Percentiles rank a stretch among this genome's conserved stretches.
Evolutionary conservation across 768 basidiomycete genomes (phyloP).

Genomic region (Tylopilus plumbeoviolaceoides): DNA sequence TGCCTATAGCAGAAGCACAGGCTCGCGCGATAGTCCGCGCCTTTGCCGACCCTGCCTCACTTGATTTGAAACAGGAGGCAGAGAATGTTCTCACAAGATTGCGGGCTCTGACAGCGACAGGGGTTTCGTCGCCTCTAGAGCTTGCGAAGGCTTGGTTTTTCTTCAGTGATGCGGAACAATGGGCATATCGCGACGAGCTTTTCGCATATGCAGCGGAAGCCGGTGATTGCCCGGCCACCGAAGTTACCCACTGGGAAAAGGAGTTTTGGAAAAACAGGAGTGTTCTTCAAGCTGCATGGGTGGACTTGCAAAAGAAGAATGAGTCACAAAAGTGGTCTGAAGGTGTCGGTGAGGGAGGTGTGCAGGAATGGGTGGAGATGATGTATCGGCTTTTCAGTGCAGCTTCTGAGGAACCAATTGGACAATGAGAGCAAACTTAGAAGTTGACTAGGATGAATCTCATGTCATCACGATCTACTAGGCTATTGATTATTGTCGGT

Average conservation of each 20-base stretch:
- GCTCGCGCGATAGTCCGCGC: slow-evolving; percentile 56
- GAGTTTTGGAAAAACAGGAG: slow-evolving; percentile 48
- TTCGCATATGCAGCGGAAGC: slow-evolving; percentile 42
- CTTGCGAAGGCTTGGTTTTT: slow-evolving; percentile 58
- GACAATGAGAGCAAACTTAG: background rate
- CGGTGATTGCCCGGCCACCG: slow-evolving; percentile 27
- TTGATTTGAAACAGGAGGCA: slow-evolving; percentile 48
- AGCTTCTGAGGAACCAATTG: background rate
- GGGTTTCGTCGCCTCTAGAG: slow-evolving; percentile 32
- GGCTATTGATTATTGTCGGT: too few relatives aligned
- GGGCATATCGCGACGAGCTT: slow-evolving; percentile 61
- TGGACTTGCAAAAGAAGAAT: slow-evolving; percentile 49
- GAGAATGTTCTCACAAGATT: slow-evolving; percentile 48
- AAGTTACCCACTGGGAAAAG: slow-evolving; percentile 54
- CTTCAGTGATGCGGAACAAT: slow-evolving; percentile 52
- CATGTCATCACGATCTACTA: too few relatives aligned
- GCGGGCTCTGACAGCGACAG: slow-evolving; percentile 34
- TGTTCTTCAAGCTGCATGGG: slow-evolving; percentile 54
- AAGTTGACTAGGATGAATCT: background rate
- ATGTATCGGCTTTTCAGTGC: slow-evolving; percentile 32
- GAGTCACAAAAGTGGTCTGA: slow-evolving; percentile 57
- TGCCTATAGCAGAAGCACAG: slow-evolving; percentile 79
- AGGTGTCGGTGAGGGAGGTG: slow-evolving; percentile 56
- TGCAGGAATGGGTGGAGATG: slow-evolving; percentile 59
- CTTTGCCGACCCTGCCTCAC: slow-evolving; percentile 46